phyloP scores from a whole-genome alignment of 371 early-diverging fungal species.

The Mucor velutinosus region DNA sequence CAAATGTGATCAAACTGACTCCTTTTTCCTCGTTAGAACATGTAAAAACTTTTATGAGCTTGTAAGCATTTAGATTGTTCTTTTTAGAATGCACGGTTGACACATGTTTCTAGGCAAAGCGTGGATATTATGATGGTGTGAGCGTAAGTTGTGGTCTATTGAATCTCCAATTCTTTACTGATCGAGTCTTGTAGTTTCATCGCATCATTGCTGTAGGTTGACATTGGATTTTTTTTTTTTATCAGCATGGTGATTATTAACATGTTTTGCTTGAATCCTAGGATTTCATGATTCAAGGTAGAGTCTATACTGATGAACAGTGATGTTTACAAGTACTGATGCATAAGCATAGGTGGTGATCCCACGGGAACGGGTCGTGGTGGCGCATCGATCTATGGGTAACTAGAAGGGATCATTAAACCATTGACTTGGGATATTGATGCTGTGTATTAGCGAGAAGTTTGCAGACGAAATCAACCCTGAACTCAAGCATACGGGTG shows the following conservation, averaged over 20 bases:
- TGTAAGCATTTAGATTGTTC: slow-evolving; percentile 29
- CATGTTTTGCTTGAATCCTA: slow-evolving; percentile 7
- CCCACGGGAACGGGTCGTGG: slow-evolving; percentile 65
- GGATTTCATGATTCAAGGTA: slow-evolving; percentile 87
- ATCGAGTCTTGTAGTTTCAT: slow-evolving; percentile 61
- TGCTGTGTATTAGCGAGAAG: slow-evolving; percentile 20
- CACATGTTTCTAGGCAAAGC: slow-evolving; percentile 48
- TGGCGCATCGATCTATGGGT: slow-evolving; percentile 75
- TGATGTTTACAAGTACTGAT: background rate
- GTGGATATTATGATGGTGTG: slow-evolving; percentile 70
- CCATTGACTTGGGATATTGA: background rate
- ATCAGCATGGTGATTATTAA: background rate
- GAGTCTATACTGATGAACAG: background rate
- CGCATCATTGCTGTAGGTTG: slow-evolving; percentile 69
- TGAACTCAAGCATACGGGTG: slow-evolving; percentile 75
- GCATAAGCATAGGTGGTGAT: slow-evolving; percentile 38
- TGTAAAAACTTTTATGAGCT: slow-evolving; percentile 80
- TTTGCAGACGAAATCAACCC: slow-evolving; percentile 82
- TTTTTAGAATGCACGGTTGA: background rate
- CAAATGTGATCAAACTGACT: background rate
- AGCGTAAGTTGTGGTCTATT: slow-evolving; percentile 48
- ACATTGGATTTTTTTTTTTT: background rate
- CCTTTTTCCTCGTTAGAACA: slow-evolving; percentile 40
- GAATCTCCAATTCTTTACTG: background rate
- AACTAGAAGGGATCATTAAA: background rate